These are phyloP conservation scores for Ophiostoma tasmaniense DNA, from an alignment of 2,329 filamentous ascomycete species.

Conservation along the genomic window DNA sequence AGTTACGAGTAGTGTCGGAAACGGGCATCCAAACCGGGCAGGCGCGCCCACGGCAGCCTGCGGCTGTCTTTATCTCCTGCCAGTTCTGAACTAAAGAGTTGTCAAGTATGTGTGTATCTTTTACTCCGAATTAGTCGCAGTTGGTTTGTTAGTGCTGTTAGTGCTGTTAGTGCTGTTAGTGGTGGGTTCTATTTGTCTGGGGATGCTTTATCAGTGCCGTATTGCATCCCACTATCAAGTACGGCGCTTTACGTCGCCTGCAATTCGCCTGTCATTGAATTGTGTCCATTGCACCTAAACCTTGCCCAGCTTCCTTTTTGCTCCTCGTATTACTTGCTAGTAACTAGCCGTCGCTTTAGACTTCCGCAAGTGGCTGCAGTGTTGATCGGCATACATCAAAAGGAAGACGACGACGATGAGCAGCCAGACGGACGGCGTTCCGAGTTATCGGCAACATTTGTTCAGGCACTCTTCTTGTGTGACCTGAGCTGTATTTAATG, in stretches of 20 bases:
- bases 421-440: background rate
- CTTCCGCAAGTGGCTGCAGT: background rate
- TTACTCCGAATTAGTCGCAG: background rate
- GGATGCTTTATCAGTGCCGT: background rate
- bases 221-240: background rate
- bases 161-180: background rate
- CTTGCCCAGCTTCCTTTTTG: background rate
- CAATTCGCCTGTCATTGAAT: background rate
- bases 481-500: background rate
- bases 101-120: background rate
- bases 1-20: background rate
- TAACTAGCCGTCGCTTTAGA: background rate
- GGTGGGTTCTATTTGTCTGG: background rate
- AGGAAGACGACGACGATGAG: background rate
- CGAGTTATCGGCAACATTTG: background rate
- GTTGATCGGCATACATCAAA: background rate
- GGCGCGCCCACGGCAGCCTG: background rate
- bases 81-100: background rate
- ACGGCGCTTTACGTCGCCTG: background rate
- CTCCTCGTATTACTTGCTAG: background rate
- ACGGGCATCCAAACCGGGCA: background rate
- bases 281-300: background rate
- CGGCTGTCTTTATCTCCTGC: background rate
- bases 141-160: background rate
- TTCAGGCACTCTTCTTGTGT: background rate